A percentile compares a stretch with the other conserved stretches of the same genome.
These are phyloP conservation scores for Canavalia ensiformis DNA, from an alignment of 306 rosid genomes.

Conservation along the genomic window DNA sequence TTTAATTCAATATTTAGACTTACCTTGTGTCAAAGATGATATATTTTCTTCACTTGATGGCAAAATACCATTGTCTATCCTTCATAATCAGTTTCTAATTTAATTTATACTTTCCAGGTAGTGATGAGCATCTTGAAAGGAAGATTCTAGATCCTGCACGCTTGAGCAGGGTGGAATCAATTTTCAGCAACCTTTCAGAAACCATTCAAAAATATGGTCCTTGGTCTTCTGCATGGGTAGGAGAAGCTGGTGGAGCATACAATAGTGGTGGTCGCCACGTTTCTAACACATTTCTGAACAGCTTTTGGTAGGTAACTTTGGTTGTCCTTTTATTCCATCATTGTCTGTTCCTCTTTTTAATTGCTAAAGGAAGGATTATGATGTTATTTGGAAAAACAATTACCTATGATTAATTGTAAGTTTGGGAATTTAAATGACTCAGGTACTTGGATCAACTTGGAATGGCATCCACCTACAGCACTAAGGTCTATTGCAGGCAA, in stretches of 20 bases:
- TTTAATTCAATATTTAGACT: conserved; percentile 9
- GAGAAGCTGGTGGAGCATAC: conserved; percentile 97
- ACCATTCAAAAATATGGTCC: conserved; percentile 77
- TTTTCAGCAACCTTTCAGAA: conserved; percentile 62
- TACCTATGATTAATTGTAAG: conserved; percentile 27
- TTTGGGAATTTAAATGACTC: conserved; percentile 40
- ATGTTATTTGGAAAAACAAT: conserved; percentile 7
- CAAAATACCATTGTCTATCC: not conserved
- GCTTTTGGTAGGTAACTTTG: conserved; percentile 94
- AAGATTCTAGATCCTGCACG: conserved; percentile 75
- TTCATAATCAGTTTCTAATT: conserved; percentile 26
- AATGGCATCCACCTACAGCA: conserved; percentile 74
- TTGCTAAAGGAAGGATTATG: not conserved
- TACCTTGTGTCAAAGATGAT: conserved; percentile 12
- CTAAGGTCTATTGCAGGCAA: conserved; percentile 90
- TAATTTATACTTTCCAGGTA: conserved; percentile 61
- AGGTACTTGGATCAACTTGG: conserved; percentile 99
- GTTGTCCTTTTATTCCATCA: conserved; percentile 38
- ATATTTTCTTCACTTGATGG: conserved; percentile 6
- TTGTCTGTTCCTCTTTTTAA: conserved; percentile 3
- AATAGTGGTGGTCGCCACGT: conserved; percentile 87
- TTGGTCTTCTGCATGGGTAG: conserved; percentile 94
- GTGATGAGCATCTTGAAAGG: conserved; percentile 65
- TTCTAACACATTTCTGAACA: conserved; percentile 82
- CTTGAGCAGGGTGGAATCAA: conserved; percentile 63